phyloP scores from a whole-genome alignment of 345 rosid species.

The Eucalyptus rudis region DNA sequence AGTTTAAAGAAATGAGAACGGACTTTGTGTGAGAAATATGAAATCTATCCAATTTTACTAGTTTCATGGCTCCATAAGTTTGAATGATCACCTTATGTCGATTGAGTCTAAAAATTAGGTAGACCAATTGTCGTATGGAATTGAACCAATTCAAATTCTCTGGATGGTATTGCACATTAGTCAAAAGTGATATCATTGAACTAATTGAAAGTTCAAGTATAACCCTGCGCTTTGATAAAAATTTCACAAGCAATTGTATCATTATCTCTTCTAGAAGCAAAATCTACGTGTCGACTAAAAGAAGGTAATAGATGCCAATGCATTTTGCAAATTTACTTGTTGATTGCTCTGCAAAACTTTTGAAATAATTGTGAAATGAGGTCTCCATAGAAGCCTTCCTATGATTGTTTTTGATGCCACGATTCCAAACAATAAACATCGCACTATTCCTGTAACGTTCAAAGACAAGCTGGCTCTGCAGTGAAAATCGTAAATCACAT shows the following conservation, averaged over 20 bases:
- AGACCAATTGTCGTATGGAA: no score
- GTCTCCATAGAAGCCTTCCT: not conserved
- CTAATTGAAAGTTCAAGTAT: not conserved
- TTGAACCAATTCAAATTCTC: no score
- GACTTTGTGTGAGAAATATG: no score
- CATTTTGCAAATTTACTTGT: not conserved
- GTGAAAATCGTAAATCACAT: not conserved
- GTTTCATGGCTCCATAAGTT: no score
- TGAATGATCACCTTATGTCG: no score
- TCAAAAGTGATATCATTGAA: no score
- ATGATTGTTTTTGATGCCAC: not conserved
- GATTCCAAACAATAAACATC: not conserved
- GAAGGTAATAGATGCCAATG: not conserved
- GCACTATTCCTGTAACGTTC: not conserved
- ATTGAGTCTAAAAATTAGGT: no score
- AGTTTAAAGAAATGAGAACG: no score
- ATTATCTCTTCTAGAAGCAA: not conserved
- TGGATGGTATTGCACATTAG: accelerated
- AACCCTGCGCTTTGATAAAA: not conserved
- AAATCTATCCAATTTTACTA: accelerated
- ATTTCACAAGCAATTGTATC: accelerated
- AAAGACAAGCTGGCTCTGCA: not conserved
- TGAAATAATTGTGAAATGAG: not conserved
- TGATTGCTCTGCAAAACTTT: not conserved
- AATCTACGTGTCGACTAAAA: not conserved